A percentile compares a stretch with the other conserved stretches of the same genome.
Evolutionary conservation across 1,284 basidiomycete species (phyloP).

Genomic region (Singerocomus rubriflavus): DNA sequence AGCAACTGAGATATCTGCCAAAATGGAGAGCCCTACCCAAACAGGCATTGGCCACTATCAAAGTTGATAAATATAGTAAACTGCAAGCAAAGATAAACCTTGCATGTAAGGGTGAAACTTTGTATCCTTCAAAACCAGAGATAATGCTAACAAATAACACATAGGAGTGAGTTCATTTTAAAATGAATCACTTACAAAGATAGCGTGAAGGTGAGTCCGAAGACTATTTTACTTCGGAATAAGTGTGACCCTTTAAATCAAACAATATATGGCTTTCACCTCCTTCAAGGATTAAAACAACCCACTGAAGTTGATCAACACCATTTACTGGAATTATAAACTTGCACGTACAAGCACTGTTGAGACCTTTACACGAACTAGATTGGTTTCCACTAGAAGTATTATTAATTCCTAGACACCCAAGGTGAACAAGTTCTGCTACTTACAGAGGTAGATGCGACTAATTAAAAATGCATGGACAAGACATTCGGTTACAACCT

Average conservation of each 20-base stretch:
- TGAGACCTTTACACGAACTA: background rate
- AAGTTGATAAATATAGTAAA: background rate
- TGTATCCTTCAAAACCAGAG: background rate
- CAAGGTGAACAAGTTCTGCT: background rate
- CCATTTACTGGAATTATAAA: background rate
- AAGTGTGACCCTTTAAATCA: background rate
- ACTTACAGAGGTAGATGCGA: conserved; percentile 26
- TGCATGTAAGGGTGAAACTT: background rate
- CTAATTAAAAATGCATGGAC: conserved; percentile 26
- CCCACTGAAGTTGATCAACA: conserved; percentile 11
- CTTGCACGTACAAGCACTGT: conserved; percentile 18
- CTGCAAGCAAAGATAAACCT: background rate
- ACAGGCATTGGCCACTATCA: conserved; percentile 18
- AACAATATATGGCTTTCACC: conserved; percentile 8
- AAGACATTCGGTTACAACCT: conserved; percentile 22
- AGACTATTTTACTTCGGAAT: conserved; percentile 5
- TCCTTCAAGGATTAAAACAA: conserved; percentile 21
- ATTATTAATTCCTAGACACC: background rate
- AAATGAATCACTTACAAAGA: conserved; percentile 14
- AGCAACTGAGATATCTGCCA: conserved; percentile 24
- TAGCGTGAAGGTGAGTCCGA: conserved; percentile 40
- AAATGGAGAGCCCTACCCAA: conserved; percentile 25
- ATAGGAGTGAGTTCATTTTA: background rate
- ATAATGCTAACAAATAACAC: conserved; percentile 4
- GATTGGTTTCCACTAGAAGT: conserved; percentile 10